Evolutionary conservation across 495 filamentous ascomycete species (phyloP).

Genomic region (Hypoxylon intermedium): DNA sequence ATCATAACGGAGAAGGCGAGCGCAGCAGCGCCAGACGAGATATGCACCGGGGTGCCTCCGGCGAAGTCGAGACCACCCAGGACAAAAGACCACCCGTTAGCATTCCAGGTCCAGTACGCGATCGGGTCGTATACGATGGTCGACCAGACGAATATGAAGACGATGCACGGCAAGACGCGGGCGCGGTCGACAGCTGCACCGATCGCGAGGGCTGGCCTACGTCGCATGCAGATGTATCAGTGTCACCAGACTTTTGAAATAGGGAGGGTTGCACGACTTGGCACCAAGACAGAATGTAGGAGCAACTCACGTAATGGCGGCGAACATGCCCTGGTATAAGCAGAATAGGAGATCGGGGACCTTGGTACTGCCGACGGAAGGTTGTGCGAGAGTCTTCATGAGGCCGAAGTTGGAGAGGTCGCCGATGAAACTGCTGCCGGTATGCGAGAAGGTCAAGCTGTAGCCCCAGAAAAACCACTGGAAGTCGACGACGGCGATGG

Average conservation of each 20-base stretch:
- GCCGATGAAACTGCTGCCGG: conserved; percentile 87
- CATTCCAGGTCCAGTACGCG: conserved; percentile 93
- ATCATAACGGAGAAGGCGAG: conserved; percentile 86
- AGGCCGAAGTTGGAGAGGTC: conserved; percentile 87
- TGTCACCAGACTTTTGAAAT: background rate
- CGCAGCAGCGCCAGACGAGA: conserved; percentile 78
- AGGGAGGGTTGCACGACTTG: background rate
- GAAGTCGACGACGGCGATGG: conserved; percentile 86
- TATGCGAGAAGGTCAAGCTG: conserved; percentile 85
- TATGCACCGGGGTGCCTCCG: conserved; percentile 87
- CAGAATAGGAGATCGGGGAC: conserved; percentile 91
- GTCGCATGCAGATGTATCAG: conserved; percentile 12
- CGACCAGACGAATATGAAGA: conserved; percentile 89
- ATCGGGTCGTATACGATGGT: conserved; percentile 86
- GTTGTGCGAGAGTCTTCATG: conserved; percentile 76
- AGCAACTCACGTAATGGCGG: conserved; percentile 72
- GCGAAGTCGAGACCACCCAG: conserved; percentile 85
- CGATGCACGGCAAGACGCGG: conserved; percentile 78
- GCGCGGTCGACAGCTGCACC: conserved; percentile 84
- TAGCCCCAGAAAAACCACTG: conserved; percentile 99
- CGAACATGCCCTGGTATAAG: conserved; percentile 92
- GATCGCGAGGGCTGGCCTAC: conserved; percentile 76
- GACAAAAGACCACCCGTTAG: conserved; percentile 75
- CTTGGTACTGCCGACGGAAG: conserved; percentile 78
- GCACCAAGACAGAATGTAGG: background rate